Percentiles rank a stretch among this genome's conserved stretches.
phyloP scores from a whole-genome alignment of 495 filamentous ascomycete species.

The Neurospora sp. region DNA sequence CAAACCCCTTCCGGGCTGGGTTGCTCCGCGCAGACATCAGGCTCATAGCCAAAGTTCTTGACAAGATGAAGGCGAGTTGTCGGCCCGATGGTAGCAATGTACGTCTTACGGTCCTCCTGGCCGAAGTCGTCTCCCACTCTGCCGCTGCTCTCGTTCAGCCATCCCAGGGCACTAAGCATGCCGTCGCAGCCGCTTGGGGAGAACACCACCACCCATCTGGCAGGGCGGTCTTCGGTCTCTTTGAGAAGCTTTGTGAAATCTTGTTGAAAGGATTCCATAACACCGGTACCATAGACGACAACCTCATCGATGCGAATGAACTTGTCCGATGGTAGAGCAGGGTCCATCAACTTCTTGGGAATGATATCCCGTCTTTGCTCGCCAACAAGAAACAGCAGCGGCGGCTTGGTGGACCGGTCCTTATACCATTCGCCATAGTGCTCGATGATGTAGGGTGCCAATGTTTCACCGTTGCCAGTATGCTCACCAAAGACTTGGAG shows the following conservation, averaged over 20 bases:
- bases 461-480: conserved; percentile 68
- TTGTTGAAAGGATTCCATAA: conserved; percentile 60
- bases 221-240: conserved; percentile 26
- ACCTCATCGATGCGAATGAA: conserved; percentile 62
- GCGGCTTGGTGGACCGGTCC: conserved; percentile 36
- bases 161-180: conserved; percentile 58
- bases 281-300: conserved; percentile 76
- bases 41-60: conserved; percentile 54
- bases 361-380: conserved; percentile 84
- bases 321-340: conserved; percentile 24
- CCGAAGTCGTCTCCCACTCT: conserved; percentile 16
- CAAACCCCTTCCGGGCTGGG: conserved; percentile 81
- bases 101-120: conserved; percentile 29
- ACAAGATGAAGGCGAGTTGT: conserved; percentile 74
- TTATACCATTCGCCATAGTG: conserved; percentile 48
- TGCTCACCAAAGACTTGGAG: conserved; percentile 62
- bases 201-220: conserved; percentile 84
- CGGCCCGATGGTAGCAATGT: conserved; percentile 82
- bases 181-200: conserved; percentile 80
- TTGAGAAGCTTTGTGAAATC: conserved; percentile 45
- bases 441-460: conserved; percentile 65
- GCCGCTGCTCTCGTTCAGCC: conserved; percentile 40
- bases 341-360: conserved; percentile 59
- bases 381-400: conserved; percentile 76
- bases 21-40: conserved; percentile 72